Conservation (phyloP, 1,284 basidiomycete genomes). For the Filobasidium uniguttulatum region DNA sequence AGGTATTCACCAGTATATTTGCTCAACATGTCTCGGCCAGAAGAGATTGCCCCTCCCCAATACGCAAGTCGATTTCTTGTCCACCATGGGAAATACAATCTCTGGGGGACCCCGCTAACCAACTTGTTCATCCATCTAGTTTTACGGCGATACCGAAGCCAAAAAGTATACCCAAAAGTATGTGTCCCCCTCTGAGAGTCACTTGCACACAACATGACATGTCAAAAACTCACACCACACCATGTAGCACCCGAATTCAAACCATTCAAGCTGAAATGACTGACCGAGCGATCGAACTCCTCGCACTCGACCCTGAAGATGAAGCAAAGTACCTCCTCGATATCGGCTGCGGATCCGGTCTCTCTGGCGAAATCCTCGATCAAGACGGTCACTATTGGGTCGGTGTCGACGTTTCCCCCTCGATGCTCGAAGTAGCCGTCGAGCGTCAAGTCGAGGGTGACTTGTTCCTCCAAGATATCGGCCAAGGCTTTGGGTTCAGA, state of each 20-base stretch:
- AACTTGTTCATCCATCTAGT: slow-evolving; percentile 42
- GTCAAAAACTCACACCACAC: neutral
- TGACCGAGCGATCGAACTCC: slow-evolving; percentile 79
- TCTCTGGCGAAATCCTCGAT: slow-evolving; percentile 93
- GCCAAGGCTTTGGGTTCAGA: slow-evolving; percentile 85
- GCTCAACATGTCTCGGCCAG: slow-evolving; percentile 73
- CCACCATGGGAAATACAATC: no score
- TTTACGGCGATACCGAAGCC: slow-evolving; percentile 91
- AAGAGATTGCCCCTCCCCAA: slow-evolving; percentile 89
- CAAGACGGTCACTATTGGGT: slow-evolving; percentile 91
- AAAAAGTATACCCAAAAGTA: slow-evolving; percentile 95
- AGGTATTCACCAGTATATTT: no score
- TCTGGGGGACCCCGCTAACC: neutral
- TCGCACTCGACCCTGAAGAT: slow-evolving; percentile 58
- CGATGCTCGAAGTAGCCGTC: slow-evolving; percentile 92
- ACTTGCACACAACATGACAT: no score
- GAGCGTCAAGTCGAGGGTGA: slow-evolving; percentile 89
- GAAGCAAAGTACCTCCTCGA: slow-evolving; percentile 76
- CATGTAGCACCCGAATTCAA: slow-evolving; percentile 73
- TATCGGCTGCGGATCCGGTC: slow-evolving; percentile 93
- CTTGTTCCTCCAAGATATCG: slow-evolving; percentile 81
- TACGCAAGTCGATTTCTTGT: slow-evolving; percentile 57
- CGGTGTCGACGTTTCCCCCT: slow-evolving; percentile 88
- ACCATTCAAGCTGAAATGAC: slow-evolving; percentile 98
- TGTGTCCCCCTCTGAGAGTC: slow-evolving; percentile 19